Conservation (phyloP, 2,329 filamentous ascomycete species). For the Cercospora brassicicola region DNA sequence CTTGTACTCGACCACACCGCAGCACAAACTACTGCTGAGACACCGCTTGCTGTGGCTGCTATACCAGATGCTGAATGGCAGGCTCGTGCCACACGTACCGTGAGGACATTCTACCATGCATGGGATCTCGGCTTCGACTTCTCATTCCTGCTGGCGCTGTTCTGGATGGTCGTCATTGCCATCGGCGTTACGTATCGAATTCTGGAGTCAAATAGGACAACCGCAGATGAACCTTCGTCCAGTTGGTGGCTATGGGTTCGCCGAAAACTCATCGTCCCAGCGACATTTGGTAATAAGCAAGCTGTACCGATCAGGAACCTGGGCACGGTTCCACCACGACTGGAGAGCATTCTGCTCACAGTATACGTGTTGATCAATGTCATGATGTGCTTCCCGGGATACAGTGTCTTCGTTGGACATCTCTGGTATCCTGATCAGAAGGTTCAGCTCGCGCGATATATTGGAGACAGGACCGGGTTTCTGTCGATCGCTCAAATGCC, state of each 20-base stretch:
- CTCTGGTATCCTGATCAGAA: conserved; percentile 41
- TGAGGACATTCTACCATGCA: conserved; percentile 16
- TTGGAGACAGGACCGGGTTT: conserved; percentile 64
- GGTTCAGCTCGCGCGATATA: conserved; percentile 54
- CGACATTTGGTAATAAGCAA: conserved; percentile 46
- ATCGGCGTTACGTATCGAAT: conserved; percentile 41
- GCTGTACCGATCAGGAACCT: too few relatives aligned
- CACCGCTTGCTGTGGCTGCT: conserved; percentile 8
- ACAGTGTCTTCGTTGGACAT: conserved; percentile 49
- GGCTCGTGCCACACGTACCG: neutral
- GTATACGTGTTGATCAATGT: conserved; percentile 50
- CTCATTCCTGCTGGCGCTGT: conserved; percentile 37
- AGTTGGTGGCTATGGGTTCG: conserved; percentile 36
- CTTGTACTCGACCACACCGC: conserved; percentile 19
- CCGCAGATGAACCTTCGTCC: conserved; percentile 14
- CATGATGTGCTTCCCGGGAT: conserved; percentile 47
- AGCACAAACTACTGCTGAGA: conserved; percentile 15
- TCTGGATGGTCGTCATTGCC: conserved; percentile 43
- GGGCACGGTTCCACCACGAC: conserved; percentile 50
- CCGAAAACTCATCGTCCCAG: conserved; percentile 46
- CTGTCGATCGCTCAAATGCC: conserved; percentile 65
- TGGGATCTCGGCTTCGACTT: conserved; percentile 22
- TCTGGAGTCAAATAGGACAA: conserved; percentile 26
- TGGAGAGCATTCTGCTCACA: conserved; percentile 49
- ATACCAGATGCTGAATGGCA: conserved; percentile 23